A percentile compares a stretch with the other conserved stretches of the same genome.
Conservation (phyloP, 495 filamentous ascomycete genomes). For the Collariella sp. region DNA sequence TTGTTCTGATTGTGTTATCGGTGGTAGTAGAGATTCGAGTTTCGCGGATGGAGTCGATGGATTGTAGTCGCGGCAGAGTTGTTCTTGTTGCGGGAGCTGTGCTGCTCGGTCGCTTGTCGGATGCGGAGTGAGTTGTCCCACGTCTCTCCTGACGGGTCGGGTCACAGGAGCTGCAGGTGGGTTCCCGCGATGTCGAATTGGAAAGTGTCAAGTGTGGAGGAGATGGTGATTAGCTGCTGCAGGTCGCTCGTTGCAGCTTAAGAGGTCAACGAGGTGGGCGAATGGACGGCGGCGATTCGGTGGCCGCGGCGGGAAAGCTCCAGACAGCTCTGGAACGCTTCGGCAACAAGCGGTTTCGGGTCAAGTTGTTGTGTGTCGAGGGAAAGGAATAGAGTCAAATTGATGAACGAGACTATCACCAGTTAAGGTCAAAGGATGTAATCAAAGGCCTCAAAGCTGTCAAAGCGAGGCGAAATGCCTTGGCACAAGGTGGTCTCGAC, state of each 20-base stretch:
- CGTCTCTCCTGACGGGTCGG: conserved; percentile 10
- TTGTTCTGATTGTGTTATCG: conserved; percentile 18
- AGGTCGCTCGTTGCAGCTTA: conserved; percentile 15
- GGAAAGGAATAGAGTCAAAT: background rate
- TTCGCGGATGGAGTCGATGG: background rate
- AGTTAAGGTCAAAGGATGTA: background rate
- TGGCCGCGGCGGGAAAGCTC: conserved; percentile 2
- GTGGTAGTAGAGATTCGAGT: background rate
- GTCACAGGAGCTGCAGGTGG: conserved; percentile 7
- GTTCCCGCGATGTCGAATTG: conserved; percentile 6
- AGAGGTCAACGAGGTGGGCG: conserved; percentile 3
- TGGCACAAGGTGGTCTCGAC: conserved; percentile 14
- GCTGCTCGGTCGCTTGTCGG: background rate
- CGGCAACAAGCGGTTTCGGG: background rate
- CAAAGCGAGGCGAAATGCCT: conserved; percentile 7
- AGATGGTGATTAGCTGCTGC: conserved; percentile 8
- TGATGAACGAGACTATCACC: conserved; percentile 4
- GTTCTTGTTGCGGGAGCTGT: background rate
- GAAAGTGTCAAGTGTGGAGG: conserved; percentile 4
- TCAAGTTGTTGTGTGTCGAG: conserved; percentile 1
- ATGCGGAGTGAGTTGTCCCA: conserved; percentile 5
- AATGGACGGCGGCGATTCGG: conserved; percentile 1
- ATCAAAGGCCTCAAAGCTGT: background rate
- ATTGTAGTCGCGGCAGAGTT: background rate
- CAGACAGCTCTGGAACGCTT: conserved; percentile 6